Evolutionary conservation across 345 rosid genomes (phyloP).

Genomic region (Tarenaya hassleriana): DNA sequence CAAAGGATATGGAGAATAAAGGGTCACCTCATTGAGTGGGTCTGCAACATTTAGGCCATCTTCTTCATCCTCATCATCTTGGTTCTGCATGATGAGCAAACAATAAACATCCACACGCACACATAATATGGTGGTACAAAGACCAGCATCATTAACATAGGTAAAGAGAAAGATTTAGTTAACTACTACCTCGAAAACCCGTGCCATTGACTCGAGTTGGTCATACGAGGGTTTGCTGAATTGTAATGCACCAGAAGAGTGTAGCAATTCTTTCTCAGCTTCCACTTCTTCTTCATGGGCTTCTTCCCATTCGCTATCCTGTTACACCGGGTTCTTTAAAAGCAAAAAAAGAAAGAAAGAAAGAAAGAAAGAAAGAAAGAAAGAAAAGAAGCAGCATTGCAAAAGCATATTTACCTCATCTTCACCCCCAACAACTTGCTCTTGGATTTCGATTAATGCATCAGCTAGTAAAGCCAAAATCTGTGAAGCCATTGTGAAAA

Average conservation of each 20-base stretch:
- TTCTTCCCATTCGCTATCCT: slow-evolving; percentile 94
- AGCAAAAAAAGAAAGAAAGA: slow-evolving; percentile 8
- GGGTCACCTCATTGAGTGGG: slow-evolving; percentile 68
- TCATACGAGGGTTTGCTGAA: slow-evolving; percentile 54
- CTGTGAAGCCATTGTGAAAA: slow-evolving; percentile 34
- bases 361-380: slow-evolving; percentile 10
- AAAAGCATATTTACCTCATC: slow-evolving; percentile 47
- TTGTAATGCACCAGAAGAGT: slow-evolving; percentile 40
- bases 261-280: slow-evolving; percentile 40
- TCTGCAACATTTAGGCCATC: slow-evolving; percentile 42
- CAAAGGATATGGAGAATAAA: neutral
- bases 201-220: slow-evolving; percentile 79
- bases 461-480: slow-evolving; percentile 75
- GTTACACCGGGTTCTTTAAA: too few species aligned
- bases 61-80: slow-evolving; percentile 59
- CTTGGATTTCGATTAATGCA: slow-evolving; percentile 71
- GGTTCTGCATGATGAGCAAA: slow-evolving; percentile 35
- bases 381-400: neutral
- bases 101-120: too few species aligned
- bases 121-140: too few species aligned
- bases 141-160: slow-evolving; percentile 6
- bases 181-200: slow-evolving; percentile 47
- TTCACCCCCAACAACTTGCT: slow-evolving; percentile 52
- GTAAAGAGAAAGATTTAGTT: slow-evolving; percentile 5
- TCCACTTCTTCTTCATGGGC: slow-evolving; percentile 47